Evolutionary conservation across 768 basidiomycete species (phyloP).

Genomic region (Auricularia cornea): DNA sequence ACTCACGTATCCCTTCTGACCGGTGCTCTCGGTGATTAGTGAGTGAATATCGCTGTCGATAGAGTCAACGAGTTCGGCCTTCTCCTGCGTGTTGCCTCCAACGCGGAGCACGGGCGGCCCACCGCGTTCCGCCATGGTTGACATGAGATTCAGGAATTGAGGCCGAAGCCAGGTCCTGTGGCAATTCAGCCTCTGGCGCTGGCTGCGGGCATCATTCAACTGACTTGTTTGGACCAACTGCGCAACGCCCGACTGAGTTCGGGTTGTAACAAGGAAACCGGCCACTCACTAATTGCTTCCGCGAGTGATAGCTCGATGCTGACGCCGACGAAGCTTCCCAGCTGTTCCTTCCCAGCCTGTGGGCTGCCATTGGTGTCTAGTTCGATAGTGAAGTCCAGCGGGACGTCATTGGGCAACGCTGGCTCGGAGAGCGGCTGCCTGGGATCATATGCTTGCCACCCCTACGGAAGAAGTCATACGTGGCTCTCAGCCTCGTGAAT

Average conservation of each 20-base stretch:
- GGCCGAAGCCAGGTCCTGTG: conserved; percentile 24
- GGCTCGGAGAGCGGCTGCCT: not conserved
- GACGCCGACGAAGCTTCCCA: conserved; percentile 54
- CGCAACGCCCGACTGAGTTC: not conserved
- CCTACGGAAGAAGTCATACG: not conserved
- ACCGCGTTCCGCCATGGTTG: conserved; percentile 53
- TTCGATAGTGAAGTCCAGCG: not conserved
- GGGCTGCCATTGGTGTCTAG: not conserved
- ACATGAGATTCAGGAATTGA: conserved; percentile 69
- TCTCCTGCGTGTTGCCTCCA: conserved; percentile 77
- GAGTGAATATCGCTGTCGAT: conserved; percentile 41
- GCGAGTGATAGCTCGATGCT: conserved; percentile 57
- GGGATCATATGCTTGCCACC: not conserved
- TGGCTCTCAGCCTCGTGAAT: no score
- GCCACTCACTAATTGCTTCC: conserved; percentile 37
- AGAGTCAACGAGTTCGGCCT: conserved; percentile 28
- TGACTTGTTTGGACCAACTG: conserved; percentile 11
- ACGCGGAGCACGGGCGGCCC: conserved; percentile 57
- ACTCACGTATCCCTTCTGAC: conserved; percentile 9
- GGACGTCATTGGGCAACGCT: not conserved
- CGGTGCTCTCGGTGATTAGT: conserved; percentile 38
- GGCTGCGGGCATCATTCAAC: no score
- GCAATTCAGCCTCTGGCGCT: no score
- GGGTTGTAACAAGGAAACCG: not conserved
- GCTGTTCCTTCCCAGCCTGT: conserved; percentile 29